Evolutionary conservation across 2,329 filamentous ascomycete species (phyloP).

Genomic region (Cytospora mali): DNA sequence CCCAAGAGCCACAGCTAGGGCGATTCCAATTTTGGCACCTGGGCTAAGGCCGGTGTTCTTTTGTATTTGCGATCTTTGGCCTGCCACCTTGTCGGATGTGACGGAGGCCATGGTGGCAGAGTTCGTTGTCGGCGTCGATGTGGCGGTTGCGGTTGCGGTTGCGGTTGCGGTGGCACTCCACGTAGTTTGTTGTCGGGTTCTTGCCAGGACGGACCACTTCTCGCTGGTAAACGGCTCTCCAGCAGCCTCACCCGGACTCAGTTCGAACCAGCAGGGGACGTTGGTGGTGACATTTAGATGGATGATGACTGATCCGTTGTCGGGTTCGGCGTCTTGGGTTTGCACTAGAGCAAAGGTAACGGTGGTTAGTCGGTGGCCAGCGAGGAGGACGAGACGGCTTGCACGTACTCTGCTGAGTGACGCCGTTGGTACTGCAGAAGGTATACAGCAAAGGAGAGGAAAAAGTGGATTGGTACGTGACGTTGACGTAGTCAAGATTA

Average conservation of each 20-base stretch:
- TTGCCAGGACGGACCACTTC: constrained; percentile 17
- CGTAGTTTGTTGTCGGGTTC: constrained; percentile 13
- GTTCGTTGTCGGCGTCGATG: constrained; percentile 7
- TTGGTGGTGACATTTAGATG: constrained; percentile 18
- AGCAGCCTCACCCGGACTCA: constrained; percentile 8
- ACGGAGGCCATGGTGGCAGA: background rate
- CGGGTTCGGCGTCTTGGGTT: constrained; percentile 17
- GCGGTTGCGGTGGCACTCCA: constrained; percentile 18
- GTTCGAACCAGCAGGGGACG: constrained; percentile 17
- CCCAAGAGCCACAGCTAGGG: constrained; percentile 21
- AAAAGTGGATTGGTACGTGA: constrained; percentile 18
- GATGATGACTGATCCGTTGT: constrained; percentile 18
- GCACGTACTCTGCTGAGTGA: constrained; percentile 15
- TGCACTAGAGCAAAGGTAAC: constrained; percentile 7
- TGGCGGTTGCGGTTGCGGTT: constrained; percentile 13
- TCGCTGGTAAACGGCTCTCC: constrained; percentile 2
- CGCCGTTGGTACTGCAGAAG: constrained; percentile 18
- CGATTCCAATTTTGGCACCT: constrained; percentile 25
- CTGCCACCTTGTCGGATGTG: background rate
- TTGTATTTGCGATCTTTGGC: background rate
- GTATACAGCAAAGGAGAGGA: constrained; percentile 15
- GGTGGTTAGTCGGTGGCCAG: background rate
- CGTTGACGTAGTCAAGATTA: constrained; percentile 11
- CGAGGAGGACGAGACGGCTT: too few species aligned
- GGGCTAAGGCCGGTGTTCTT: constrained; percentile 1